Base-by-base conservation (phyloP, 192 early-diverging fungal genomes). In the Glomus cerebriforme region DNA sequence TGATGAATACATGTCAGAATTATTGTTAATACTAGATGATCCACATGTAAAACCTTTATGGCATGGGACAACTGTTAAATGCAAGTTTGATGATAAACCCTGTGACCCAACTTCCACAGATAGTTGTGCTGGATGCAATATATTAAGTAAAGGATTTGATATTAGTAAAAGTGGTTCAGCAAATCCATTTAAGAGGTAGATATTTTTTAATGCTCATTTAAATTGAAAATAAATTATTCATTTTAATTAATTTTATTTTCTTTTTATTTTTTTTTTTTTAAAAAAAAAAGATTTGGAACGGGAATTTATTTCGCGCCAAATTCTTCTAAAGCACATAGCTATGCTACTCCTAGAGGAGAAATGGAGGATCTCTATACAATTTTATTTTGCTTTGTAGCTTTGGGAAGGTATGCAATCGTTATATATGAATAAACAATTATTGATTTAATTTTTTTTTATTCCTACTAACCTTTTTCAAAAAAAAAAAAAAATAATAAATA, bases 251-350 rank as follows among this genome's bases (percentile, higher is more conserved):
- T n/a, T n/a, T n/a, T n/a, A n/a, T 49, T 70, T n/a, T 5, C 29
- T 79, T 45, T 0, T 37, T 69, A 24, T 35, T 37, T 59, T 75
- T 10, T 13, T 22, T 74, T 74, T 35, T 7, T 37, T 3, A 7
- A 37, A 32, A 80, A 73, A 45, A 7, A 37, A 32, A 80, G 79
- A 45, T 80, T 66, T 64, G 79, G 79, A 29, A 17, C 72, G 9
- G 79, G 79, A 15, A 76, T 80, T 37, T 80, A 80, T 64, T 80
- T 80, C 24, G 79, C 79, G 6, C 47, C 70, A 3, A 80, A 80
- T 75, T 74, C 79, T 24, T 80, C 79, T 27, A 80, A 80, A 76
- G 79, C 79, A 7, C 79, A 80, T 54, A 63, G 70, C 58, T 80
- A 80, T 75, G 79, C 73, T 37, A 65, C 60, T 35, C 63, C 73